A percentile compares a stretch with the other conserved stretches of the same genome.
Evolutionary conservation across 2,329 filamentous ascomycete genomes (phyloP).

Genomic region (Pseudogymnoascus verrucosus): DNA sequence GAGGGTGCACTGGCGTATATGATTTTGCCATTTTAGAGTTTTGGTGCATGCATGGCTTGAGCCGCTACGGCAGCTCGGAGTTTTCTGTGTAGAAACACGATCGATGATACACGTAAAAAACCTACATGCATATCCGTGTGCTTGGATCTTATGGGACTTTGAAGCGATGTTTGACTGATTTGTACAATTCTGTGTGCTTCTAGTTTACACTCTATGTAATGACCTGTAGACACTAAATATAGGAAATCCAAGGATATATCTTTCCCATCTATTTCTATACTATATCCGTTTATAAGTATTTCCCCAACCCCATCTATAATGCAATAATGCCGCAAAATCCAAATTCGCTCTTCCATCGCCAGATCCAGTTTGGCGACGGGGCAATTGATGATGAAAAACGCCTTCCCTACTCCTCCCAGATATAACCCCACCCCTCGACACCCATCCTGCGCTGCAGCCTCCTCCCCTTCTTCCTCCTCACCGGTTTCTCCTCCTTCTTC

Average conservation of each 20-base stretch:
- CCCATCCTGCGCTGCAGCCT: slow-evolving; percentile 3
- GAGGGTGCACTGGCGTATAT: neutral
- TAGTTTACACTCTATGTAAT: slow-evolving; percentile 8
- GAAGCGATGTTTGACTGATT: neutral
- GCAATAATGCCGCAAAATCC: slow-evolving; percentile 2
- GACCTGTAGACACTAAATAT: neutral
- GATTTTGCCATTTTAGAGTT: neutral
- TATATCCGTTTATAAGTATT: neutral
- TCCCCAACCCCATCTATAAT: neutral
- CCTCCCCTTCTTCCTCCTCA: neutral
- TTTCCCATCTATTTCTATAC: neutral
- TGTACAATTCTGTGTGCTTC: neutral
- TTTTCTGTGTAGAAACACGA: slow-evolving; percentile 1
- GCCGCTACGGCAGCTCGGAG: neutral
- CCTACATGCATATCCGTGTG: neutral
- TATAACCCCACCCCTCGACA: neutral
- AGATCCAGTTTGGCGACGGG: neutral
- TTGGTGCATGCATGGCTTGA: slow-evolving; percentile 1
- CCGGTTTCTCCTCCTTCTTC: neutral
- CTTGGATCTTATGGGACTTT: neutral
- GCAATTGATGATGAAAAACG: neutral
- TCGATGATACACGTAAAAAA: neutral
- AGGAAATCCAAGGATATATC: neutral
- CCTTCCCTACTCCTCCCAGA: neutral
- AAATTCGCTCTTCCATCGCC: neutral